phyloP scores from a whole-genome alignment of 176 grass and related monocot genomes.

The Juncus effusus region DNA sequence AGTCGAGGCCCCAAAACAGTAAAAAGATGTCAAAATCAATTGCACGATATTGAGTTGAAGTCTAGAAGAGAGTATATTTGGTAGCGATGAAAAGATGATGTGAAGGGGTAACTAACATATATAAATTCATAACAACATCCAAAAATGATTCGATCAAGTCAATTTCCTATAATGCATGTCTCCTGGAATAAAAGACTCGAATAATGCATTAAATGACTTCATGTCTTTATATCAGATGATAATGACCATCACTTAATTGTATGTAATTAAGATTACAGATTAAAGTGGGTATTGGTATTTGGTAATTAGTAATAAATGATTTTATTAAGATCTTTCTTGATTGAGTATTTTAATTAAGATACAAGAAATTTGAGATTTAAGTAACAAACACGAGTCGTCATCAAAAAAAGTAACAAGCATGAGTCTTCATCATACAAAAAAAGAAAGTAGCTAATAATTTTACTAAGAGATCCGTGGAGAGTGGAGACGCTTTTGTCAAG shows the following conservation, averaged over 20 bases:
- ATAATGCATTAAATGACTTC: neutral
- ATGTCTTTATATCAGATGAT: slow-evolving; percentile 14
- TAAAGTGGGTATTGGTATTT: neutral
- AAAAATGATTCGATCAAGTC: neutral
- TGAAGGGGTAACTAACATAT: slow-evolving; percentile 11
- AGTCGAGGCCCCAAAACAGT: no score
- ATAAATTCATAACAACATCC: neutral
- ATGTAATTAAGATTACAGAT: neutral
- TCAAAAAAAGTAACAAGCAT: no score
- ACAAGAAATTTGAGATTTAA: no score
- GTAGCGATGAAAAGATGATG: neutral
- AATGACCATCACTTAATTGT: neutral
- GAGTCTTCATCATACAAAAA: no score
- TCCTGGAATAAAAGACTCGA: neutral
- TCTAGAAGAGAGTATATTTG: no score
- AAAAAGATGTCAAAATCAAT: no score
- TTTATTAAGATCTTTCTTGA: neutral
- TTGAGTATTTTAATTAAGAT: no score
- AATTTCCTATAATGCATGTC: neutral
- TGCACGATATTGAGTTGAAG: no score
- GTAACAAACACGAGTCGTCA: no score
- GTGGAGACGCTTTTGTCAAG: no score
- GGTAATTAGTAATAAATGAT: neutral
- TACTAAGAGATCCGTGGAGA: no score
- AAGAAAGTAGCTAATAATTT: no score